These are phyloP conservation scores for Botrytis elliptica DNA, from an alignment of 2,329 filamentous ascomycete species.

Conservation along the genomic window DNA sequence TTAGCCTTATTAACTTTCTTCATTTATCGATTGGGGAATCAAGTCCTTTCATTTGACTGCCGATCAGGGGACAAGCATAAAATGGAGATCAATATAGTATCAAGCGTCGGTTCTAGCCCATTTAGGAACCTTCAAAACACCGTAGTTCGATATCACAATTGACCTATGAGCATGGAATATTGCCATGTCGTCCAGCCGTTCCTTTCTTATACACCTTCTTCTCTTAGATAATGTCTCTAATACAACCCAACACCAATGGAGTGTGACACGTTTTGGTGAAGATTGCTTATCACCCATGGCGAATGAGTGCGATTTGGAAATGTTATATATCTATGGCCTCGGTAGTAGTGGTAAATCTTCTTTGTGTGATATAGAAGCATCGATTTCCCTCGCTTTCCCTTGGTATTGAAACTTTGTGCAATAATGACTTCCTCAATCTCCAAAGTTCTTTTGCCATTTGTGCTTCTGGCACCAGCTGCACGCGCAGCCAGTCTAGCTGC, in stretches of 20 bases:
- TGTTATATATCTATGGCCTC: constrained; percentile 15
- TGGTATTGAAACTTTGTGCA: background rate
- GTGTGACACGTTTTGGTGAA: constrained; percentile 16
- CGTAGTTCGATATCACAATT: constrained; percentile 15
- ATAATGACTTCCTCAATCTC: constrained; percentile 12
- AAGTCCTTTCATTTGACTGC: constrained; percentile 16
- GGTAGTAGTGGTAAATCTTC: background rate
- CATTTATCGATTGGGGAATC: constrained; percentile 7
- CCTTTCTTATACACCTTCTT: constrained; percentile 17
- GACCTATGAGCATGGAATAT: constrained; percentile 13
- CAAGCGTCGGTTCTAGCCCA: background rate
- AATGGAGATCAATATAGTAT: background rate
- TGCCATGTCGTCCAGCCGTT: background rate
- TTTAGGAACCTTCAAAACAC: constrained; percentile 6
- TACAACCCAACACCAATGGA: background rate
- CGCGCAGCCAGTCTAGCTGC: constrained; percentile 27
- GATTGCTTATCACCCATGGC: constrained; percentile 16
- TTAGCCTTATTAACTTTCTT: background rate
- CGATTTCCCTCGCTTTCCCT: constrained; percentile 7
- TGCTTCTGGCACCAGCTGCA: constrained; percentile 17
- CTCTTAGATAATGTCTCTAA: background rate
- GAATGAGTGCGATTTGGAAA: background rate
- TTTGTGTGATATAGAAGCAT: constrained; percentile 11
- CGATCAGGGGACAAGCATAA: constrained; percentile 15
- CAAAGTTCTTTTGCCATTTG: constrained; percentile 12